These are phyloP conservation scores for Kodamaea fungicola DNA, from an alignment of 1,139 yeast genomes.

Conservation along the genomic window DNA sequence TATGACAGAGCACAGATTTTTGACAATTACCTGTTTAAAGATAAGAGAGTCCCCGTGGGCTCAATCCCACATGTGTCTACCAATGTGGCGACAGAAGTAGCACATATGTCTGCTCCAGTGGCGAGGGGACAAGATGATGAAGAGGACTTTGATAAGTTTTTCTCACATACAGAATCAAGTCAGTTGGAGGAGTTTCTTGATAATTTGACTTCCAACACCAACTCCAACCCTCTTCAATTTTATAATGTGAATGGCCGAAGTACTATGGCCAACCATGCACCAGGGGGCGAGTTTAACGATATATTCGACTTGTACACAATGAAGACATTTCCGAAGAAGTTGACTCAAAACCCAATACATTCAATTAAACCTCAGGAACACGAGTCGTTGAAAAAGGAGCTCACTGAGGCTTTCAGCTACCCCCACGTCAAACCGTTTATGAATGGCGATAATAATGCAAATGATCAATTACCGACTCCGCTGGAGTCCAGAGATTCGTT, in stretches of 20 bases:
- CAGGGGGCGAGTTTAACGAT: constrained; percentile 14
- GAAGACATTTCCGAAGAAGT: constrained; percentile 17
- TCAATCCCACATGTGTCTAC: no score
- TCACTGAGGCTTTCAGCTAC: constrained; percentile 37
- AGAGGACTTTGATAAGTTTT: constrained; percentile 43
- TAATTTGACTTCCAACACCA: constrained; percentile 35
- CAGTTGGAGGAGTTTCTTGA: constrained; percentile 46
- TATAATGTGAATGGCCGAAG: constrained; percentile 17
- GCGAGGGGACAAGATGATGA: constrained; percentile 13
- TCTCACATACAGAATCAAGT: constrained; percentile 42
- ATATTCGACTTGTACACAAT: constrained; percentile 31
- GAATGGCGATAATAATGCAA: not conserved
- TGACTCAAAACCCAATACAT: not conserved
- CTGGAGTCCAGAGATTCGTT: constrained; percentile 25
- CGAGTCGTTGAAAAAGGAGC: constrained; percentile 26
- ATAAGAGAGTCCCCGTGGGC: not conserved
- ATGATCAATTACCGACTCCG: constrained; percentile 26
- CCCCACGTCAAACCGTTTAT: constrained; percentile 18
- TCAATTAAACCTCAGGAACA: constrained; percentile 10
- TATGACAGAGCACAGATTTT: constrained; percentile 12
- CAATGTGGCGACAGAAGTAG: no score
- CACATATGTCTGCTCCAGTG: not conserved
- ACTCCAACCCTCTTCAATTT: constrained; percentile 29
- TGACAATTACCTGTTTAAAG: constrained; percentile 1
- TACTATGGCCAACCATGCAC: constrained; percentile 6